Base-by-base conservation (phyloP, 495 filamentous ascomycete species). In the Hypoxylon cercidicola region DNA sequence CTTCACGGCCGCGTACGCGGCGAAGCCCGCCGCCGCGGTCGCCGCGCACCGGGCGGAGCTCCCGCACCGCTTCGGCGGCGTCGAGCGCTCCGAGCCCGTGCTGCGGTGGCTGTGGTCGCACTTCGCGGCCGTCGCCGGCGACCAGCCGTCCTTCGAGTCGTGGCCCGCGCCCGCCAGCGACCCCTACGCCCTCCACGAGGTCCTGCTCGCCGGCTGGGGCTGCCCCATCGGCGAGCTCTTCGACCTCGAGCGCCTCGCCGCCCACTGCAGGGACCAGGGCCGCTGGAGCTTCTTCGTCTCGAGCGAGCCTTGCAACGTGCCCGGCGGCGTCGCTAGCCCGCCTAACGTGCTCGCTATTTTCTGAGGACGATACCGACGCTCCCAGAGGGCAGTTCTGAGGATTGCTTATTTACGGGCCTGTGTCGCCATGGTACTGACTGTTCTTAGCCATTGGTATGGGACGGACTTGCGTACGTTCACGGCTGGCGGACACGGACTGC, bases 111-210 rank as follows among this genome's bases (percentile, higher is more conserved):
- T 82, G 23, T 83, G 80, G 80, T 53, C 63, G 15, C 60, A 76
- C 55, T 84, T 85, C 60, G 58, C 78, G 5, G 83, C 84, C 18
- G 81, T 84, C 7, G 82, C 78, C 2, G 84, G 84, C 16, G 84
- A 86, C 69, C 77, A 79, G 61, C 81, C 82, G 13, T 76, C 77
- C 0, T 81, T 85, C 54, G 83, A 86, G 60, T 66, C 66, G 39
- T 77, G 74, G 71, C 79, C 79, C 7, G 53, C 72, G 2, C 53
- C 45, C 1, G 19, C 64, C 8, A 21, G 41, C 16, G n/a, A 40
- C 34, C 48, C 53, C 5, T 70, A 62, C 58, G 51, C 66, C 1
- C 55, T 83, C 30, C 81, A 83, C 61, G 78, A 82, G 66, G 70
- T 80, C 4, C 69, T 82, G 34, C 72, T 83, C 10, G 64, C 78